phyloP scores from a whole-genome alignment of 1,139 yeast species.

The Hanseniaspora gamundiae region DNA sequence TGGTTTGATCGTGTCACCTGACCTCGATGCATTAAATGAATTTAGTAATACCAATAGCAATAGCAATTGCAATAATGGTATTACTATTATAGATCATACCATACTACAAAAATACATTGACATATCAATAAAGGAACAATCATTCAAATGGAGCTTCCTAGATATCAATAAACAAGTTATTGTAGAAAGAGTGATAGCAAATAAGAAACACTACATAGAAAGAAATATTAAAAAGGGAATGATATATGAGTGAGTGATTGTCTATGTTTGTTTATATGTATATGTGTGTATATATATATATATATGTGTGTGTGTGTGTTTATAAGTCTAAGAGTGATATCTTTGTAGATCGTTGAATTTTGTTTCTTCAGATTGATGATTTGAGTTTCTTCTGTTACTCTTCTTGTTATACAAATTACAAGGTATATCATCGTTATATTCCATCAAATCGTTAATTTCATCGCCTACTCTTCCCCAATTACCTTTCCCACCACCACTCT shows the following conservation, averaged over 20 bases:
- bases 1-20: slow-evolving; percentile 34
- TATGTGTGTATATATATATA: neutral
- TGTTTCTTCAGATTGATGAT: slow-evolving; percentile 28
- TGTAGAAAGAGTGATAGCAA: slow-evolving; percentile 20
- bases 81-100: too few relatives aligned
- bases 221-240: slow-evolving; percentile 27
- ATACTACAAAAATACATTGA: too few relatives aligned
- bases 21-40: neutral
- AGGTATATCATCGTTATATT: slow-evolving; percentile 31
- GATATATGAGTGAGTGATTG: slow-evolving; percentile 10
- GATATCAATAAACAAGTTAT: too few relatives aligned
- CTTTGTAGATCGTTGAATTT: slow-evolving; percentile 24
- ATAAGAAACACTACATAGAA: slow-evolving; percentile 21
- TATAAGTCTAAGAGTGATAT: slow-evolving; percentile 6
- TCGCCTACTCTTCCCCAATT: slow-evolving; percentile 69
- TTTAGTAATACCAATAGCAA: slow-evolving; percentile 2
- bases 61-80: too few relatives aligned
- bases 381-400: slow-evolving; percentile 33
- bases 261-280: neutral
- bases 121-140: too few relatives aligned
- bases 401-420: slow-evolving; percentile 23
- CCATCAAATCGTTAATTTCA: slow-evolving; percentile 41
- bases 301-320: neutral
- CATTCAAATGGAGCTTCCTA: too few relatives aligned
- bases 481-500: slow-evolving; percentile 73